These are phyloP conservation scores for Strigomonas galati DNA, from an alignment of 208 protist genomes.

Conservation along the genomic window DNA sequence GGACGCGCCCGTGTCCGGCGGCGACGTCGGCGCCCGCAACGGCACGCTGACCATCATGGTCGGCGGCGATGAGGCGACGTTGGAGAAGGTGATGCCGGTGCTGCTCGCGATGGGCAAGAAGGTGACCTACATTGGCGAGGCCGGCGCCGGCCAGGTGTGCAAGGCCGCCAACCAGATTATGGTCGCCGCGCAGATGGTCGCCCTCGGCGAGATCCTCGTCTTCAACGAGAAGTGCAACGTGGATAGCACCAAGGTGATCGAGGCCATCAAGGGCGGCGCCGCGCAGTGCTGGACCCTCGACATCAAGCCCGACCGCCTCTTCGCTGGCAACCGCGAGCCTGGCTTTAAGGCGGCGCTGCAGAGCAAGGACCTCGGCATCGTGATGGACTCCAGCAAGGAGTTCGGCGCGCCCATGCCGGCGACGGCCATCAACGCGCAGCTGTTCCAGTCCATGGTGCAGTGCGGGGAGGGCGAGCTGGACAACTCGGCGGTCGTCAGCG, in stretches of 20 bases:
- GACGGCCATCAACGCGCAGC: conserved; percentile 86
- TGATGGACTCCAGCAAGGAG: conserved; percentile 85
- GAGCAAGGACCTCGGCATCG: conserved; percentile 93
- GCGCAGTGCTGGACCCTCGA: conserved; percentile 93
- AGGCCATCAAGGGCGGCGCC: conserved; percentile 87
- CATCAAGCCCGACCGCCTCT: conserved; percentile 89
- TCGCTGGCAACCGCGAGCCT: conserved; percentile 91
- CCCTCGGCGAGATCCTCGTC: conserved; percentile 92
- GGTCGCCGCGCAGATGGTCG: conserved; percentile 93
- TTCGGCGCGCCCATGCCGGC: conserved; percentile 87
- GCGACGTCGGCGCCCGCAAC: conserved; percentile 91
- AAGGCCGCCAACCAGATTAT: conserved; percentile 97
- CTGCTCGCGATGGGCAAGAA: conserved; percentile 58
- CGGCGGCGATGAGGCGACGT: conserved; percentile 82
- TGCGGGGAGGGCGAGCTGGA: conserved; percentile 89
- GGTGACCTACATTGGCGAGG: neutral
- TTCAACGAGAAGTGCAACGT: conserved; percentile 92
- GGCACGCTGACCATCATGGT: conserved; percentile 95
- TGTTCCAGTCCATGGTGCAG: conserved; percentile 90
- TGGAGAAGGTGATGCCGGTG: conserved; percentile 69
- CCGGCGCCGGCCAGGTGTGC: conserved; percentile 89
- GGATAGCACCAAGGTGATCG: conserved; percentile 71
- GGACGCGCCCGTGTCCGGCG: conserved; percentile 95
- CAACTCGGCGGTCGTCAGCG: conserved; percentile 92
- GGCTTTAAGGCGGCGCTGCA: conserved; percentile 95